A percentile compares a stretch with the other conserved stretches of the same genome.
Evolutionary conservation across 768 basidiomycete genomes (phyloP).

Genomic region (Lactifluus piperatus): DNA sequence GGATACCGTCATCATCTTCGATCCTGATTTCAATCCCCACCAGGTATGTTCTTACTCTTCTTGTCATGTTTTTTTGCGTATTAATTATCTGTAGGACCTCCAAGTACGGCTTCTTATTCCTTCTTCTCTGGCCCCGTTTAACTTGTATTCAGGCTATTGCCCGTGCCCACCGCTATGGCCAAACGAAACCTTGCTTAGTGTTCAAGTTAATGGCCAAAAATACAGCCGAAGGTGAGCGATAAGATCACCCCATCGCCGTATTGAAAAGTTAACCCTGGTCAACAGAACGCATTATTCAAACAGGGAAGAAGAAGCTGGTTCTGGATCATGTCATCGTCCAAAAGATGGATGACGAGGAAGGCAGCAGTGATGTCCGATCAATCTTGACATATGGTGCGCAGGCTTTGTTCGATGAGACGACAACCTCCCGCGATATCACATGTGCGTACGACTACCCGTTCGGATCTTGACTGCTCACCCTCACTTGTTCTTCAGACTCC

Average conservation of each 20-base stretch:
- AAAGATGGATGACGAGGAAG: conserved; percentile 84
- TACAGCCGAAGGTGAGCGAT: conserved; percentile 69
- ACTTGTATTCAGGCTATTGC: conserved; percentile 67
- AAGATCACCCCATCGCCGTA: background rate
- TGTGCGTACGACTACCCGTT: conserved; percentile 34
- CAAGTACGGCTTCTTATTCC: conserved; percentile 49
- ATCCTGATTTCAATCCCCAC: conserved; percentile 99
- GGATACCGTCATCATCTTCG: conserved; percentile 84
- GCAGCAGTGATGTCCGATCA: conserved; percentile 67
- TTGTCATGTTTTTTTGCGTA: background rate
- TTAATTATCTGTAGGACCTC: conserved; percentile 50
- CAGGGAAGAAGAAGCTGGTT: conserved; percentile 92
- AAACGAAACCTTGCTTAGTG: conserved; percentile 87
- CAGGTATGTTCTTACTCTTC: conserved; percentile 41
- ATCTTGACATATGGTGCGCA: conserved; percentile 87
- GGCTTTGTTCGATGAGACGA: conserved; percentile 67
- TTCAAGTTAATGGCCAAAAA: conserved; percentile 96
- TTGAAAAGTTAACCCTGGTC: background rate
- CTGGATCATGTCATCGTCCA: conserved; percentile 94
- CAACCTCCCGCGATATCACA: conserved; percentile 51
- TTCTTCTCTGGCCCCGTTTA: background rate
- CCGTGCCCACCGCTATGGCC: conserved; percentile 89
- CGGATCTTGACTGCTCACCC: background rate
- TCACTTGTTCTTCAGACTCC: conserved; percentile 40
- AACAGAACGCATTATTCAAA: conserved; percentile 82